Evolutionary conservation across 1,139 yeast species (phyloP).

Genomic region (Arxiozyma slooffiae): DNA sequence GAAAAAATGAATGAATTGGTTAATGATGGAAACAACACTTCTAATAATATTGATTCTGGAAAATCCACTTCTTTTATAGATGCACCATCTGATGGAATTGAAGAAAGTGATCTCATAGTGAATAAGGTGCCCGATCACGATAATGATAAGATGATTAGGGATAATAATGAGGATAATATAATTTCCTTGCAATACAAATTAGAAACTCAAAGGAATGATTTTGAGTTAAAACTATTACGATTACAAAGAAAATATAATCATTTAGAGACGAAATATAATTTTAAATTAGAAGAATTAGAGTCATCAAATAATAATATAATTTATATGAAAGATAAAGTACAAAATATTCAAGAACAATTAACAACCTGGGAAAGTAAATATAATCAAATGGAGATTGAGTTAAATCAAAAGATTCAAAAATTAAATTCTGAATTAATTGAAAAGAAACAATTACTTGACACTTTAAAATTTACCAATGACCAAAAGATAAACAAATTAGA

Average conservation of each 20-base stretch:
- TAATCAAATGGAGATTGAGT: not conserved
- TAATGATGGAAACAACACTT: not conserved
- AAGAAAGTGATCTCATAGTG: not conserved
- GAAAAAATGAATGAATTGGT: conserved; percentile 1
- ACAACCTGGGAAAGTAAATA: not conserved
- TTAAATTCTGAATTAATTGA: conserved; percentile 12
- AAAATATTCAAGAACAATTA: conserved; percentile 5
- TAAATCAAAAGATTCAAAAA: conserved; percentile 1
- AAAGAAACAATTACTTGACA: conserved; percentile 16
- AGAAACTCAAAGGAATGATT: conserved; percentile 22
- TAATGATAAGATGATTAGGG: not conserved
- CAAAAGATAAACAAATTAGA: conserved; percentile 10
- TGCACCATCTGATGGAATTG: conserved; percentile 25
- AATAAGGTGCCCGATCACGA: conserved; percentile 1
- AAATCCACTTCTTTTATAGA: conserved; percentile 43
- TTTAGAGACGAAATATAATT: conserved; percentile 21
- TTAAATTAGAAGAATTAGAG: conserved; percentile 1
- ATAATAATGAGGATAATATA: conserved; percentile 12
- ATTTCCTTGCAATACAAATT: conserved; percentile 21
- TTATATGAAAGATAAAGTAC: conserved; percentile 14
- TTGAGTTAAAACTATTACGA: conserved; percentile 22
- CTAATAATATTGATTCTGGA: conserved; percentile 12
- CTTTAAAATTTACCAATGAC: conserved; percentile 11
- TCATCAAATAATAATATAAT: conserved; percentile 12
- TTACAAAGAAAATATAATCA: conserved; percentile 19